Conservation (phyloP, 2,329 filamentous ascomycete species). For the Fusarium scirpi region DNA sequence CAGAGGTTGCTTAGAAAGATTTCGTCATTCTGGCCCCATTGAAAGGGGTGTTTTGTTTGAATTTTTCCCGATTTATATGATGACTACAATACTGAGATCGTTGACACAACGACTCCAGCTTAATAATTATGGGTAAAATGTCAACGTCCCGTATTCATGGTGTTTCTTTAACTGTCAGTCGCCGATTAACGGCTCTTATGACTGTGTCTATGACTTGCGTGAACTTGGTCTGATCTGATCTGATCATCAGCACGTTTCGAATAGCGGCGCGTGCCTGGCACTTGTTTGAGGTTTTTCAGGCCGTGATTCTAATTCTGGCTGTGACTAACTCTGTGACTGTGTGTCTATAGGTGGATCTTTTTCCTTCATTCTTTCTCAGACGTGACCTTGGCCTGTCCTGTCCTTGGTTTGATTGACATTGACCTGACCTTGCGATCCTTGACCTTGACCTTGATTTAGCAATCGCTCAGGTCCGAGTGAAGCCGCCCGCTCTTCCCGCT, state of each 20-base stretch:
- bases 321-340: background rate
- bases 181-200: background rate
- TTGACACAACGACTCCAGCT: conserved; percentile 14
- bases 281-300: conserved; percentile 16
- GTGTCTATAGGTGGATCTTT: conserved; percentile 16
- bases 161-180: background rate
- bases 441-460: conserved; percentile 29
- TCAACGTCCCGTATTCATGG: background rate
- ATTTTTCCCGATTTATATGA: conserved; percentile 1
- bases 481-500: conserved; percentile 31
- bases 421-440: conserved; percentile 2
- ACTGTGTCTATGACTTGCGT: background rate
- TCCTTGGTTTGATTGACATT: background rate
- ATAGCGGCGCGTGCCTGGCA: conserved; percentile 19
- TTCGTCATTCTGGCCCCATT: conserved; percentile 18
- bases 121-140: background rate
- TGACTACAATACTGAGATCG: conserved; percentile 1
- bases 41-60: background rate
- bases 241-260: conserved; percentile 41
- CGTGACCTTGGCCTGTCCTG: conserved; percentile 6
- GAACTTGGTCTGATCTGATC: conserved; percentile 13
- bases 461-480: conserved; percentile 38
- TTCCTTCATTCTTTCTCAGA: conserved; percentile 10
- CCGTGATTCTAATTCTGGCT: background rate
- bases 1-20: conserved; percentile 1